Base-by-base conservation (phyloP, 352 stramenopile species). In the Globisporangium perplexum region DNA sequence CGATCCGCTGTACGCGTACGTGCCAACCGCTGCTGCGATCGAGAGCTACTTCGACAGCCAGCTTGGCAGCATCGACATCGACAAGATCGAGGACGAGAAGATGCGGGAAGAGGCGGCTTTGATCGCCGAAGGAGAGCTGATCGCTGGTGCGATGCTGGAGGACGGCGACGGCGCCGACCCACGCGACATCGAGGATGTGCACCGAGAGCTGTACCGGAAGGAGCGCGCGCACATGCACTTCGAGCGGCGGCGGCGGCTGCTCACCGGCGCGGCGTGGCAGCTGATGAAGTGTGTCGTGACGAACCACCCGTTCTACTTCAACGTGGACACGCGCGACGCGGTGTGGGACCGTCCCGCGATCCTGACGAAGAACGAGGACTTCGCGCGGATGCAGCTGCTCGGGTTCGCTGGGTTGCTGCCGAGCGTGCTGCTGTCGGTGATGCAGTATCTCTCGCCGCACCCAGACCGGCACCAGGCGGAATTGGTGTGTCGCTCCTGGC, bases 281-380 rank as follows among this genome's bases (percentile, higher is more conserved):
- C 36, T 85, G 14, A 69, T 78, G 56, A 82, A 71, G 50, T 93
- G 79, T 60, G 69, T 55, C 17, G 74, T 84, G 41, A 90, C 77
- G 35, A 69, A 68, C n/a, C 71, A 88, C 31, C 74, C 71, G n/a
- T 98, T 97, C 57, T 98, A 93, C 71, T 97, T 91, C 55, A 98
- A 98, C 65, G 60, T 52, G 23, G 90, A 98, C 65, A 97, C 93
- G 22, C 89, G 86, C 8, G 93, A 98, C 80, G 91, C 92, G 28
- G 82, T 84, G 38, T 98, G 91, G 92, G 88, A 98, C 53, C 95
- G 84, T 43, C 96, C 96, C n/a, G 43, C 56, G 6, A 78, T 98
- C 24, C 74, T 95, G 52, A 50, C 86, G n/a, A 84, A 94, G 51
- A 86, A 97, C 49, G 81, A 98, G 59, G 83, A 90, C 44, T 51